Evolutionary conservation across 192 early-diverging fungal genomes (phyloP), one percentile per base, ranked within the genome.

Genomic region (Coemansia biformis): DNA sequence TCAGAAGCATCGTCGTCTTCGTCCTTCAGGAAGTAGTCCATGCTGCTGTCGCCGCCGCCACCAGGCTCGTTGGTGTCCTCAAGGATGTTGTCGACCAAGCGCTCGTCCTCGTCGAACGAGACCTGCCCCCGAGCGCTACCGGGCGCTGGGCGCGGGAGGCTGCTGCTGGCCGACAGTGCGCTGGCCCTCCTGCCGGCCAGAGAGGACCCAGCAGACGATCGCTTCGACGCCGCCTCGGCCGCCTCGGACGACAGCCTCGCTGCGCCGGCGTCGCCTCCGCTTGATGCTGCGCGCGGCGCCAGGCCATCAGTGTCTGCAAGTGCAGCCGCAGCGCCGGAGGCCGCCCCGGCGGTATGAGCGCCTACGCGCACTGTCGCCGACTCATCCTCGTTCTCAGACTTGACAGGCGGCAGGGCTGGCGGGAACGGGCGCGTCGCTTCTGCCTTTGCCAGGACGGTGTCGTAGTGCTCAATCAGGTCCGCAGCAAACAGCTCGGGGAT

Each of bases 21-120:
- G 24, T 66, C 64, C 37, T 71, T 63, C 5, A 71, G 45, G 54
- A 71, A 71, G 41, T 49, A 71, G 38, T 71, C 67, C 60, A 71
- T 70, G 38, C 54, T 59, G 41, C 43, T 39, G 4, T 54, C 48
- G 11, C 37, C 40, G 16, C 31, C 51, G 14, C 14, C 40, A 14
- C 8, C 18, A 1, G 23, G 22, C 22, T 59, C 53, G 28, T 41
- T 38, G 5, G 66, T 39, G 4, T 53, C 66, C 31, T 68, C 66
- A 1, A 68, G 40, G 34, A 68, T 68, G 26, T 55, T 48, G 40
- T 57, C 58, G 2, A 68, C 51, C 14, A 59, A 51, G 10, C 45
- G 28, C 29, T 55, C 66, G 28, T 68, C 66, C 18, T 53, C 66
- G 23, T 68, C 66, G n/a, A 68, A 56, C 29, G 58, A 68, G 26